These are phyloP conservation scores for Neopestalotiopsis rosae DNA, from an alignment of 2,329 filamentous ascomycete genomes.

Conservation along the genomic window DNA sequence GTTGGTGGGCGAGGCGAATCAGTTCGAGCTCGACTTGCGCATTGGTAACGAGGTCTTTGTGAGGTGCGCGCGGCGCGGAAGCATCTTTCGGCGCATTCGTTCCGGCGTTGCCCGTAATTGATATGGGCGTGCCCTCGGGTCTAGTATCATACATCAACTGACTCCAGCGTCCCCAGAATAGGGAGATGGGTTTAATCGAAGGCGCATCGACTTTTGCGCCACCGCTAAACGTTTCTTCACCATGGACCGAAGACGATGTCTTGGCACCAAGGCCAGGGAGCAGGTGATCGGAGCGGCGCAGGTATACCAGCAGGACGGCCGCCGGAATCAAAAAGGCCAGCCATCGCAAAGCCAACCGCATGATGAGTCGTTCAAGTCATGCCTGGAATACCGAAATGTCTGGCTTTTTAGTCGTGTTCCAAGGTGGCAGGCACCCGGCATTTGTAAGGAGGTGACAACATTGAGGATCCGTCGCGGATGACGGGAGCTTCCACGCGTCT, in stretches of 20 bases:
- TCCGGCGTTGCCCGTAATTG: not conserved
- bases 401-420: not conserved
- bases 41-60: slow-evolving; percentile 14
- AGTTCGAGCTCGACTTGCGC: not conserved
- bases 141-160: slow-evolving; percentile 14
- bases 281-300: not conserved
- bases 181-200: slow-evolving; percentile 1
- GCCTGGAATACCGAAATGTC: not conserved
- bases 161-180: slow-evolving; percentile 19
- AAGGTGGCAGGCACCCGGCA: not conserved
- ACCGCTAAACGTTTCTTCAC: not conserved
- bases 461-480: slow-evolving; percentile 1
- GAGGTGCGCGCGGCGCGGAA: slow-evolving; percentile 3
- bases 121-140: not conserved
- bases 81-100: slow-evolving; percentile 6
- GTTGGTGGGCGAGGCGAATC: slow-evolving; percentile 1
- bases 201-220: not conserved
- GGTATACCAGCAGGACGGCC: slow-evolving; percentile 2
- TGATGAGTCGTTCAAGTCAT: slow-evolving; percentile 13
- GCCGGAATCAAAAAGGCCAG: slow-evolving; percentile 15
- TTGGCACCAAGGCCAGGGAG: not conserved
- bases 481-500: slow-evolving; percentile 9
- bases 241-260: not conserved
- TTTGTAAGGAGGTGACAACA: not conserved
- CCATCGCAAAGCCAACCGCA: slow-evolving; percentile 19